phyloP scores from a whole-genome alignment of 2,329 filamentous ascomycete genomes.

The Colletotrichum liaoningense region DNA sequence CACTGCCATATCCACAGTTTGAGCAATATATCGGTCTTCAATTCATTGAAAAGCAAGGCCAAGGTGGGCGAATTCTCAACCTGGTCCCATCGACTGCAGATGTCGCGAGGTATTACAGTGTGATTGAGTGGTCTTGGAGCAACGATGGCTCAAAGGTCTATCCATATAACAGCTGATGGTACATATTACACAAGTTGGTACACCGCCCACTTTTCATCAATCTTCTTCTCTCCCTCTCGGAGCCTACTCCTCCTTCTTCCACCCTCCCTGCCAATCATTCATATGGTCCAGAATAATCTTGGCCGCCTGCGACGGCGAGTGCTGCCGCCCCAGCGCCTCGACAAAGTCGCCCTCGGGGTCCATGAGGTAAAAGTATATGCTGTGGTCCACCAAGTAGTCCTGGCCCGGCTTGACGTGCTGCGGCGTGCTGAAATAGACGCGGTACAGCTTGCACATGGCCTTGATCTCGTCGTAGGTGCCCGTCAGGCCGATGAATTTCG shows the following conservation, averaged over 20 bases:
- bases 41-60: no score
- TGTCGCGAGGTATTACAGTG: conserved; percentile 27
- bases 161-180: conserved; percentile 28
- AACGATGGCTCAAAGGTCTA: conserved; percentile 22
- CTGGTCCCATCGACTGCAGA: not conserved
- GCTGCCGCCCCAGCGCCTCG: conserved; percentile 93
- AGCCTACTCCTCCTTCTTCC: conserved; percentile 24
- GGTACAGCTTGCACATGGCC: conserved; percentile 92
- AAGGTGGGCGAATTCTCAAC: not conserved
- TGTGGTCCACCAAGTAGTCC: conserved; percentile 98
- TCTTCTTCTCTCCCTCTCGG: not conserved
- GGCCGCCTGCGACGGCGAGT: conserved; percentile 88
- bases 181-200: conserved; percentile 31
- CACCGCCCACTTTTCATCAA: not conserved
- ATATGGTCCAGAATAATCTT: conserved; percentile 89
- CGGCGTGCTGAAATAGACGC: conserved; percentile 97
- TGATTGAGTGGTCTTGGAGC: conserved; percentile 34
- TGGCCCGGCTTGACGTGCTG: conserved; percentile 88
- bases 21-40: no score
- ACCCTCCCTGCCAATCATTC: conserved; percentile 63
- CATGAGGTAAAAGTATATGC: conserved; percentile 99
- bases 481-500: conserved; percentile 86
- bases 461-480: conserved; percentile 96
- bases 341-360: conserved; percentile 98
- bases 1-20: no score